These are phyloP conservation scores for Coix lacrymajobi DNA, from an alignment of 176 grass and related monocot species.

Conservation along the genomic window DNA sequence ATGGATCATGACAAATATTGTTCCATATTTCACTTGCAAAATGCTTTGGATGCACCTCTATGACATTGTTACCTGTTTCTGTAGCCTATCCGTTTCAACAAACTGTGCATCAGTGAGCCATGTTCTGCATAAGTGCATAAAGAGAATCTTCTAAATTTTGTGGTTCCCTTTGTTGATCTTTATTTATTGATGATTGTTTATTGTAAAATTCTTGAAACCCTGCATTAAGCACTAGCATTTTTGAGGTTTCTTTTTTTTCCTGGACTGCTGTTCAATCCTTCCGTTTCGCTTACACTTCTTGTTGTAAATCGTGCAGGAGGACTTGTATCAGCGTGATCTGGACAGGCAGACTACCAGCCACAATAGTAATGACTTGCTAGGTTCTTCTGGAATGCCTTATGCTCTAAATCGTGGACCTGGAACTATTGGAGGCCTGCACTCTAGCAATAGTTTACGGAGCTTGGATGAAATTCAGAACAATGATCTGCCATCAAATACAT, in stretches of 20 bases:
- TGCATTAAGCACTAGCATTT: background rate
- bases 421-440: constrained; percentile 35
- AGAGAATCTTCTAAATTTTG: background rate
- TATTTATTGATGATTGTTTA: background rate
- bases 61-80: background rate
- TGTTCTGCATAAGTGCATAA: background rate
- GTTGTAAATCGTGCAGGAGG: constrained; percentile 42
- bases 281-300: constrained; percentile 3
- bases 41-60: background rate
- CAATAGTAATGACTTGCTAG: constrained; percentile 22
- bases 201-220: background rate
- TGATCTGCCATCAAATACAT: constrained; percentile 50
- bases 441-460: constrained; percentile 26
- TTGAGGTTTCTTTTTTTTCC: background rate
- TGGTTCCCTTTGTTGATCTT: background rate
- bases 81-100: background rate
- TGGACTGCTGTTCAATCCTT: background rate
- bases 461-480: constrained; percentile 46
- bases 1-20: background rate
- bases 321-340: constrained; percentile 12
- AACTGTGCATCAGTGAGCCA: background rate
- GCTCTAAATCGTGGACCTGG: constrained; percentile 30
- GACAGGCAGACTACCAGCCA: constrained; percentile 16
- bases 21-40: background rate
- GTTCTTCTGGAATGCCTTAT: constrained; percentile 50